Evolutionary conservation across 306 rosid genomes (phyloP), one percentile per base, ranked within the genome.

Genomic region (Fragaria nilgerrensis): DNA sequence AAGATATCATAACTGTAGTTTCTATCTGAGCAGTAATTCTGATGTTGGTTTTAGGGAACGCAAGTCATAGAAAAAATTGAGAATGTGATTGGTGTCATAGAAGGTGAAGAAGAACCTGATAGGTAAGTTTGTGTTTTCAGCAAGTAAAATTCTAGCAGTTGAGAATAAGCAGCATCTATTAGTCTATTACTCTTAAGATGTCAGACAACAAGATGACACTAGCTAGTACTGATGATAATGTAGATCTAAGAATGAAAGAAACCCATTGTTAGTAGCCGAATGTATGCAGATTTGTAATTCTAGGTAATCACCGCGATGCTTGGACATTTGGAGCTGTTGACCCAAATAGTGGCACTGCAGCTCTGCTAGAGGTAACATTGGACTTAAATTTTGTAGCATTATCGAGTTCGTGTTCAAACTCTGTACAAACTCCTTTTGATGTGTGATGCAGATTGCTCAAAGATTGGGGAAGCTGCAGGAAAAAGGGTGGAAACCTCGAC

Each of bases 321-420:
- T 92, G 95, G 91, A 92, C 95, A 63, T 89, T 88, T 89, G 97
- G 97, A 76, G 97, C 95, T 10, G 95, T 87, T 79, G 97, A 89
- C 83, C 97, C 95, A 56, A 92, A 82, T 72, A 89, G 95, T 84
- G 97, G 93, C 59, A 92, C 95, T 9, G 91, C 97, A 53, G 83
- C 91, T 58, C 82, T 92, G 63, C 86, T 92, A 55, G 91, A 88
- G 92, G 95, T 90, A 76, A 81, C 53, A 68, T 20, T 77, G 23
- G 61, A 45, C 62, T 52, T 32, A 44, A 44, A 74, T 37, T 69
- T 17, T 47, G 41, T 77, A 53, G 11, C 63, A 16, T 75, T 16
- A 23, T 76, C 1, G 29, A 45, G 67, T 75, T 78, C 48, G 29
- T 62, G 36, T 22, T 39, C 36, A 77, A 79, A 32, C 15, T 50